phyloP scores from a whole-genome alignment of 768 basidiomycete species.

The Ramaria sp. region DNA sequence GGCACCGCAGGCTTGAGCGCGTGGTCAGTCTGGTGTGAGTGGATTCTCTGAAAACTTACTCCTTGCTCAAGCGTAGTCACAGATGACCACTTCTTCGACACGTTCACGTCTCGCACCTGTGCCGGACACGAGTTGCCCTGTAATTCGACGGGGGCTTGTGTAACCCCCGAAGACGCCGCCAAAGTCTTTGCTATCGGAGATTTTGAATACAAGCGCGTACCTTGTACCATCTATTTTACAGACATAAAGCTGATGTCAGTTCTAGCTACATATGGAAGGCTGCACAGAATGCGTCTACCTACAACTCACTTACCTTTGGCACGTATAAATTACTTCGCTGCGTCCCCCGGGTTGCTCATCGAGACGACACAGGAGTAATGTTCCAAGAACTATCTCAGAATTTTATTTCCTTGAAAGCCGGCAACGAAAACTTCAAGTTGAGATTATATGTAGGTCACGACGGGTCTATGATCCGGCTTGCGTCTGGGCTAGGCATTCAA shows the following conservation, averaged over 20 bases:
- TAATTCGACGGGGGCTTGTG: slow-evolving; percentile 30
- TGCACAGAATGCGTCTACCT: slow-evolving; percentile 31
- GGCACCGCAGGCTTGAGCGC: slow-evolving; percentile 30
- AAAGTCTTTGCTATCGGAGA: slow-evolving; percentile 27
- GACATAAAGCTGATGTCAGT: neutral
- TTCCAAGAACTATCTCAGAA: slow-evolving; percentile 33
- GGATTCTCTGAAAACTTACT: neutral
- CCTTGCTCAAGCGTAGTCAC: neutral
- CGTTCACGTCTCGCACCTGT: slow-evolving; percentile 39
- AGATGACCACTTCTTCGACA: slow-evolving; percentile 45
- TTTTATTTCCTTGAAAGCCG: slow-evolving; percentile 25
- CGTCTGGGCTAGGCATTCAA: slow-evolving; percentile 29
- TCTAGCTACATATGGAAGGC: slow-evolving; percentile 41
- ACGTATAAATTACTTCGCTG: neutral
- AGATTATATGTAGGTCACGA: slow-evolving; percentile 39
- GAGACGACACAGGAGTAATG: slow-evolving; percentile 28
- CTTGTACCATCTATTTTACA: neutral
- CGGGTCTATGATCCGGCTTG: slow-evolving; percentile 33
- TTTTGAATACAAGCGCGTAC: slow-evolving; percentile 29
- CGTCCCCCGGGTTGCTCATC: neutral
- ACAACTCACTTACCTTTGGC: slow-evolving; percentile 37
- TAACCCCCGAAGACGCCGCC: slow-evolving; percentile 28
- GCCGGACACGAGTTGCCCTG: slow-evolving; percentile 35
- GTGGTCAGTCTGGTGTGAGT: slow-evolving; percentile 41
- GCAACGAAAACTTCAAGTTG: slow-evolving; percentile 25